A percentile compares a stretch with the other conserved stretches of the same genome.
These are phyloP conservation scores for Kodamaea suecica DNA, from an alignment of 1,139 yeast genomes.

Conservation along the genomic window DNA sequence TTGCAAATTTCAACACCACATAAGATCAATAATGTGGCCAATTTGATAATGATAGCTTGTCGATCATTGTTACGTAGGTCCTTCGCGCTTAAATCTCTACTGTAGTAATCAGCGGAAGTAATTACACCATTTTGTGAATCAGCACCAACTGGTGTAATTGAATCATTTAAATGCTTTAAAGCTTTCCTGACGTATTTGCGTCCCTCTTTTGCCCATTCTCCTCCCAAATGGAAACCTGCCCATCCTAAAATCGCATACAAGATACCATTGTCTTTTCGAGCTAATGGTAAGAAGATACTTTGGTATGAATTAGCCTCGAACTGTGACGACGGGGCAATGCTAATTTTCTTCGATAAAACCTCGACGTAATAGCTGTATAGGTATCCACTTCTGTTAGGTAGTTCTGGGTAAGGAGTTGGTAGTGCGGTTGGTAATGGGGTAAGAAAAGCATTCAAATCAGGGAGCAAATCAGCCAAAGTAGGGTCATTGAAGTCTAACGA, in stretches of 20 bases:
- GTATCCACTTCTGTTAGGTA: constrained; percentile 18
- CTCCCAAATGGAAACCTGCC: constrained; percentile 67
- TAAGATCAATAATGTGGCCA: constrained; percentile 65
- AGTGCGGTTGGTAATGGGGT: constrained; percentile 20
- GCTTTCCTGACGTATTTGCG: constrained; percentile 46
- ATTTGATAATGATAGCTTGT: constrained; percentile 36
- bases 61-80: constrained; percentile 8
- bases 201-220: constrained; percentile 38
- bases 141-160: constrained; percentile 12
- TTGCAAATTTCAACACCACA: constrained; percentile 73
- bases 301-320: constrained; percentile 63
- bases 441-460: constrained; percentile 17
- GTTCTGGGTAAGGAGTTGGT: constrained; percentile 12
- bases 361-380: constrained; percentile 67
- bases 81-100: neutral
- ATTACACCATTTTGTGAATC: constrained; percentile 7
- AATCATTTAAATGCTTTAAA: constrained; percentile 34
- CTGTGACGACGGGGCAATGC: constrained; percentile 58
- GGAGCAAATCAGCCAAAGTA: constrained; percentile 1
- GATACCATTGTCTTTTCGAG: constrained; percentile 65
- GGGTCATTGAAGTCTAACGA: constrained; percentile 6
- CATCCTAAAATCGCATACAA: constrained; percentile 70
- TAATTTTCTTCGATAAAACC: constrained; percentile 53
- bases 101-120: constrained; percentile 7
- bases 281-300: constrained; percentile 75